phyloP scores from a whole-genome alignment of 139 green algal species.

The Chlamydomonas sphaeroides region DNA sequence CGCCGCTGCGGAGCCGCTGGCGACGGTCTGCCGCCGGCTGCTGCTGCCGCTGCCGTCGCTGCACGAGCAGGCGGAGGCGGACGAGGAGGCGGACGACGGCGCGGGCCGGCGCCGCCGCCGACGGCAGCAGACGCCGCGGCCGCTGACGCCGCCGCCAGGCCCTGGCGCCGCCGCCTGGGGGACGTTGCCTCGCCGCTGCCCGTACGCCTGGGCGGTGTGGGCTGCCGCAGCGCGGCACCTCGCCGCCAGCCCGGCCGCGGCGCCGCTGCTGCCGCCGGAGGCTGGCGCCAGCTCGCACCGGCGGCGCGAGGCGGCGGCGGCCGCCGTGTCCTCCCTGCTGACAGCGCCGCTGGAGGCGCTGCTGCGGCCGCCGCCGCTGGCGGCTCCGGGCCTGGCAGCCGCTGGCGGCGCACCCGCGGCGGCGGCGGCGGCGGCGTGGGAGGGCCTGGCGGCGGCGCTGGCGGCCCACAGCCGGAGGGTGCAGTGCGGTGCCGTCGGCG shows the following conservation, averaged over 20 bases:
- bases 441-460: not conserved
- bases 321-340: not conserved
- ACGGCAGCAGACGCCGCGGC: not conserved
- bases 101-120: not conserved
- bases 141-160: not conserved
- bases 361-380: not conserved
- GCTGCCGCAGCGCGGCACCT: not conserved
- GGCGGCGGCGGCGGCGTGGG: slow-evolving; percentile 8
- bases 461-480: not conserved
- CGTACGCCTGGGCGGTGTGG: slow-evolving; percentile 6
- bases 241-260: not conserved
- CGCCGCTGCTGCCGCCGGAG: not conserved
- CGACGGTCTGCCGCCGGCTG: not conserved
- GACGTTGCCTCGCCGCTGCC: not conserved
- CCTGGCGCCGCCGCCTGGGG: too few species aligned
- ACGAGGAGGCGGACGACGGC: not conserved
- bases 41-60: not conserved
- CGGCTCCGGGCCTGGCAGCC: not conserved
- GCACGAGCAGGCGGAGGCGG: too few species aligned
- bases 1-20: not conserved
- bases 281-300: not conserved
- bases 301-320: slow-evolving; percentile 2
- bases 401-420: not conserved
- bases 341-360: slow-evolving; percentile 7
- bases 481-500: not conserved